Percentiles rank a stretch among this genome's conserved stretches.
phyloP scores from a whole-genome alignment of 2,329 filamentous ascomycete genomes.

The Sarocladium kiliense region DNA sequence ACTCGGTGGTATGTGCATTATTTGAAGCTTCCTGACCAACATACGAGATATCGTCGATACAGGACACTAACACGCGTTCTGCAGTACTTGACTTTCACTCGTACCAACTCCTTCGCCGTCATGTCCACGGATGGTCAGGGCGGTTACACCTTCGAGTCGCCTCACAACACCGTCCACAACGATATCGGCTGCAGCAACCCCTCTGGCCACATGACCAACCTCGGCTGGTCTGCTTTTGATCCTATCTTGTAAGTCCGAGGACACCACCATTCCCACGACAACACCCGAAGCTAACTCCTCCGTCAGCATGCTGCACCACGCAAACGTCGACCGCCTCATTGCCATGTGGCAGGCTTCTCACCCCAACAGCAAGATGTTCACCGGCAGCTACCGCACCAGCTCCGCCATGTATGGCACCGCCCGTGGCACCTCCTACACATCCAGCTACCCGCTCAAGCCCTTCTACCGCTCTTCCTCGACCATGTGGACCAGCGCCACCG shows the following conservation, averaged over 20 bases:
- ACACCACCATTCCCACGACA: neutral
- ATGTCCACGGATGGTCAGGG: slow-evolving; percentile 28
- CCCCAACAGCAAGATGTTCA: slow-evolving; percentile 29
- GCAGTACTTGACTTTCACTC: slow-evolving; percentile 24
- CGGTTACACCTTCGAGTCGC: slow-evolving; percentile 35
- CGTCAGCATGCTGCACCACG: slow-evolving; percentile 40
- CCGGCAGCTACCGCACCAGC: slow-evolving; percentile 24
- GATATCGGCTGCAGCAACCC: slow-evolving; percentile 33
- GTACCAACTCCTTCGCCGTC: slow-evolving; percentile 26
- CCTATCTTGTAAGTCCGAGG: slow-evolving; percentile 34
- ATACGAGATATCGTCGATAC: neutral
- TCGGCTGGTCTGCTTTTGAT: slow-evolving; percentile 38
- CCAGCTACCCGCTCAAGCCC: slow-evolving; percentile 41
- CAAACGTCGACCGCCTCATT: slow-evolving; percentile 61
- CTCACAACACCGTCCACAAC: slow-evolving; percentile 29
- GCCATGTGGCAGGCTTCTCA: slow-evolving; percentile 45
- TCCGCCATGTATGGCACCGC: slow-evolving; percentile 35
- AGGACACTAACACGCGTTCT: slow-evolving; percentile 23
- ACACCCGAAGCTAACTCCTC: neutral
- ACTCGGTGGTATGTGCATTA: neutral
- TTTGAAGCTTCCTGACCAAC: neutral
- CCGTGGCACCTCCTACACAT: slow-evolving; percentile 31
- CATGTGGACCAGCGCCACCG: slow-evolving; percentile 36
- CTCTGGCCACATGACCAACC: slow-evolving; percentile 31
- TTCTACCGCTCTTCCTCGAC: slow-evolving; percentile 36